These are phyloP conservation scores for Rugosomyces carneus DNA, from an alignment of 1,284 basidiomycete genomes.

Conservation along the genomic window DNA sequence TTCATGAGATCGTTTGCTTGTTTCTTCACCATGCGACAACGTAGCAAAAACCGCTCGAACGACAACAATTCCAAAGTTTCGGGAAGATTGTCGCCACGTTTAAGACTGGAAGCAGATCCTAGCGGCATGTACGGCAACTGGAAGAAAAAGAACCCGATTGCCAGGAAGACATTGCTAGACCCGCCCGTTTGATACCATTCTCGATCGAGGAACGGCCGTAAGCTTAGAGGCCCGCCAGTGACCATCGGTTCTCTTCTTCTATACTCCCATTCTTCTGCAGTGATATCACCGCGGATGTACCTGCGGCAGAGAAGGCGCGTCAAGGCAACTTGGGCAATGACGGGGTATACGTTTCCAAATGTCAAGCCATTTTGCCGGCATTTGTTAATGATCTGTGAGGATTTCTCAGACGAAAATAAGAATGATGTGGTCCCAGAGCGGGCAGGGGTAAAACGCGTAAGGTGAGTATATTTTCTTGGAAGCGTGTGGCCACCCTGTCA, in stretches of 20 bases:
- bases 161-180: slow-evolving; percentile 33
- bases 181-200: slow-evolving; percentile 45
- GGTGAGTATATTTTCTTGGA: slow-evolving; percentile 33
- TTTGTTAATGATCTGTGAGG: slow-evolving; percentile 21
- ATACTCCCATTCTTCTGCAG: slow-evolving; percentile 46
- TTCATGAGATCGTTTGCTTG: slow-evolving; percentile 29
- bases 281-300: slow-evolving; percentile 42
- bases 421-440: slow-evolving; percentile 22
- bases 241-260: slow-evolving; percentile 46
- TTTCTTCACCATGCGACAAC: slow-evolving; percentile 32
- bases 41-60: slow-evolving; percentile 38
- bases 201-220: slow-evolving; percentile 45
- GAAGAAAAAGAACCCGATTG: slow-evolving; percentile 39
- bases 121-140: slow-evolving; percentile 48
- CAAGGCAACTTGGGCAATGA: slow-evolving; percentile 49
- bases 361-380: slow-evolving; percentile 41
- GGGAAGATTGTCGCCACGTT: slow-evolving; percentile 32
- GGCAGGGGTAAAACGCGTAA: slow-evolving; percentile 33
- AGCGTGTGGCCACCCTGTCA: slow-evolving; percentile 53
- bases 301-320: slow-evolving; percentile 45
- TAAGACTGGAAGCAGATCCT: slow-evolving; percentile 24
- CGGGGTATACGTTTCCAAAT: slow-evolving; percentile 44
- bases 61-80: slow-evolving; percentile 37
- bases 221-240: slow-evolving; percentile 43
- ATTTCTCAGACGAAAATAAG: slow-evolving; percentile 23